A percentile compares a stretch with the other conserved stretches of the same genome.
phyloP scores from a whole-genome alignment of 805 yeast genomes.

The Hanseniaspora occidentalis region DNA sequence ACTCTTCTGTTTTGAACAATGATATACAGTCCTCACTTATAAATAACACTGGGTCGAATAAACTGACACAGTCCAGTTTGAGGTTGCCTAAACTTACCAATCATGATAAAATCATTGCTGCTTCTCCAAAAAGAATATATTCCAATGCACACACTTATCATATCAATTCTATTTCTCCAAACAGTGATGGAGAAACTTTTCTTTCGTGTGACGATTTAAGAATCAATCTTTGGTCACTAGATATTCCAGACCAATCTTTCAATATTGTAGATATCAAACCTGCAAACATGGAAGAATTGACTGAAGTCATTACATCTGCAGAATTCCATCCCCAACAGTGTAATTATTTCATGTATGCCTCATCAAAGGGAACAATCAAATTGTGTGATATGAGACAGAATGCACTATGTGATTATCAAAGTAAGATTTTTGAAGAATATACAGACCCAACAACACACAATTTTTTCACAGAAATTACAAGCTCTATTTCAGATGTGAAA shows the following conservation, averaged over 20 bases:
- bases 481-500: conserved; percentile 86
- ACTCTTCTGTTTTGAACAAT: too few relatives aligned
- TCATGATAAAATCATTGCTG: conserved; percentile 91
- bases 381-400: conserved; percentile 93
- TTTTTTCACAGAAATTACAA: conserved; percentile 93
- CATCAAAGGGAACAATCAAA: conserved; percentile 91
- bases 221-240: conserved; percentile 89
- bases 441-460: conserved; percentile 87
- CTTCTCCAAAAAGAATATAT: conserved; percentile 83
- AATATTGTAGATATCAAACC: conserved; percentile 98
- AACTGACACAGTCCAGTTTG: conserved; percentile 32
- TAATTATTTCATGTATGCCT: conserved; percentile 88
- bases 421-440: conserved; percentile 82
- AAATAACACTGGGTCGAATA: conserved; percentile 13
- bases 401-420: conserved; percentile 84
- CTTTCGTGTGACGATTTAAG: conserved; percentile 88
- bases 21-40: too few relatives aligned
- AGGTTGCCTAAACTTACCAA: conserved; percentile 80
- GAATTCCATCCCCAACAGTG: conserved; percentile 92
- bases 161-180: conserved; percentile 88
- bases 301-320: conserved; percentile 94
- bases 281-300: conserved; percentile 94
- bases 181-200: conserved; percentile 93
- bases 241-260: conserved; percentile 87
- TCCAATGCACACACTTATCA: conserved; percentile 98